These are phyloP conservation scores for Cyberlindnera nakhonratchasimensis DNA, from an alignment of 805 yeast species.

Conservation along the genomic window DNA sequence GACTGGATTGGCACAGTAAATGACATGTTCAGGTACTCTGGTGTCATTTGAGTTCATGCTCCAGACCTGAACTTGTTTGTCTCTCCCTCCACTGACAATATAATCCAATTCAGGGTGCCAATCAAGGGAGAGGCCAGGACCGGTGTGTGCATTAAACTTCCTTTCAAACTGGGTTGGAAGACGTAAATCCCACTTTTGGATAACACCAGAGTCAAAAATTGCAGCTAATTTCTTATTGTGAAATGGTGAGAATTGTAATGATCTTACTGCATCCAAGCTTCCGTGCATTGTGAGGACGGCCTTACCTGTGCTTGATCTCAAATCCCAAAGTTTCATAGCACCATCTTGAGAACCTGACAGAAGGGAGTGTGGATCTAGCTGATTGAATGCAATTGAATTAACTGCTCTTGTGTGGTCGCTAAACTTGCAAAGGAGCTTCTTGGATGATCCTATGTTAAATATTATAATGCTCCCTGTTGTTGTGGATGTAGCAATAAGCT, in stretches of 20 bases:
- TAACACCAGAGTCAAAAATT: constrained; percentile 84
- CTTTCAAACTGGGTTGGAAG: constrained; percentile 59
- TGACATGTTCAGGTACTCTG: constrained; percentile 61
- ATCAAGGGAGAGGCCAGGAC: constrained; percentile 83
- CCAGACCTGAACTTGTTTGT: constrained; percentile 78
- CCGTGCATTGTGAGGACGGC: constrained; percentile 52
- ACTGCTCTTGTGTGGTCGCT: constrained; percentile 45
- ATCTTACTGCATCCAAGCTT: constrained; percentile 68
- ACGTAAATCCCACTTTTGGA: constrained; percentile 86
- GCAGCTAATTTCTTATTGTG: constrained; percentile 61
- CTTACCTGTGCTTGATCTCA: constrained; percentile 43
- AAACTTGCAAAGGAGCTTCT: constrained; percentile 29
- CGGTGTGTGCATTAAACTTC: constrained; percentile 82
- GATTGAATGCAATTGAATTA: constrained; percentile 41
- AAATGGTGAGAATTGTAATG: constrained; percentile 51
- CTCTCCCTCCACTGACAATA: constrained; percentile 90
- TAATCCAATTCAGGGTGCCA: constrained; percentile 86
- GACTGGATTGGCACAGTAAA: constrained; percentile 75
- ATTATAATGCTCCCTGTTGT: constrained; percentile 46
- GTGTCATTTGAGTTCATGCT: constrained; percentile 42
- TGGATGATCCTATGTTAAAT: constrained; percentile 29
- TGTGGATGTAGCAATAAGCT: constrained; percentile 41
- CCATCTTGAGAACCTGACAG: constrained; percentile 81
- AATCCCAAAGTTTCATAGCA: constrained; percentile 71
- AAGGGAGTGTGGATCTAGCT: constrained; percentile 35